Conservation (phyloP, 257 asterid species). For the Verbascum thapsus region DNA sequence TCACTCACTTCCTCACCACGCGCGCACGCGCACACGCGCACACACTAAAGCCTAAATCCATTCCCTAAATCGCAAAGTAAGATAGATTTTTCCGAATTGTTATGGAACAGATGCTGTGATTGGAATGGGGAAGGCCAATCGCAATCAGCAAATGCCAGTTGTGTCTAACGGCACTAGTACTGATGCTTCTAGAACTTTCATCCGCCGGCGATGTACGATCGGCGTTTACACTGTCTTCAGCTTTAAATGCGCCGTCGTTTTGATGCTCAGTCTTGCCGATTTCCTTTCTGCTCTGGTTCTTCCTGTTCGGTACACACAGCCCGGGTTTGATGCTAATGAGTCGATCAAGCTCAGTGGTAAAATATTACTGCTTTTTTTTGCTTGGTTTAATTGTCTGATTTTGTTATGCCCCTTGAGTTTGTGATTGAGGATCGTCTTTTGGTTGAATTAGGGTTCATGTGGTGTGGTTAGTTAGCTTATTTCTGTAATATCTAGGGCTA, state of each 20-base stretch:
- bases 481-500: not conserved
- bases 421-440: too few relatives aligned
- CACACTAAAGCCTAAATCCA: too few relatives aligned
- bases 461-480: not conserved
- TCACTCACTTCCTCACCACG: too few relatives aligned
- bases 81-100: conserved; percentile 23
- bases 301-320: conserved; percentile 40
- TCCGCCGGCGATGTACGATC: conserved; percentile 51
- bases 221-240: conserved; percentile 41
- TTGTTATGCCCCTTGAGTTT: conserved; percentile 1
- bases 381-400: not conserved
- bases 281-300: conserved; percentile 57
- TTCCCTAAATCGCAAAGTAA: conserved; percentile 15
- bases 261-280: conserved; percentile 51
- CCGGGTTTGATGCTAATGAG: conserved; percentile 63
- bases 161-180: conserved; percentile 33
- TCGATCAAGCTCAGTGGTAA: conserved; percentile 59
- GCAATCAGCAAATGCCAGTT: conserved; percentile 62
- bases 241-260: conserved; percentile 63
- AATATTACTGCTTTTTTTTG: not conserved
- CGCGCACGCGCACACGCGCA: too few relatives aligned
- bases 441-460: conserved; percentile 24
- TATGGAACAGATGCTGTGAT: conserved; percentile 81
- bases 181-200: conserved; percentile 50
- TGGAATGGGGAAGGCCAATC: conserved; percentile 74